Percentiles rank a stretch among this genome's conserved stretches.
phyloP scores from a whole-genome alignment of 2,329 filamentous ascomycete species.

The Tympanopsis confertula region DNA sequence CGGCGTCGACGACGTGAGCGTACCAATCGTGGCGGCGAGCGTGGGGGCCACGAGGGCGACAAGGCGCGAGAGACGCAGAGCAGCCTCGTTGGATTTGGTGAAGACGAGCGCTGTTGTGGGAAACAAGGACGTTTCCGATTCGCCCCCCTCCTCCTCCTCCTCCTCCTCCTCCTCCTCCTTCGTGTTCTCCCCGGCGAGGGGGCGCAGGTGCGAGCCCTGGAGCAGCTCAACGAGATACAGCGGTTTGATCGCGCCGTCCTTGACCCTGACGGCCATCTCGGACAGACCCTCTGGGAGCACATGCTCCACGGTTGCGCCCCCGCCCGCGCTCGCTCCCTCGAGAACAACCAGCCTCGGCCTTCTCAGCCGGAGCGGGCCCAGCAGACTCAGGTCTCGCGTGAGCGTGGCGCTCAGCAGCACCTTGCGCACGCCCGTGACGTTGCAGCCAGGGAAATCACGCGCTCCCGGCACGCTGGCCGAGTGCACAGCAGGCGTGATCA shows the following conservation, averaged over 20 bases:
- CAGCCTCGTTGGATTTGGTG: conserved; percentile 79
- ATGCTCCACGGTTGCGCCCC: conserved; percentile 24
- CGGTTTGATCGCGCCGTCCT: conserved; percentile 63
- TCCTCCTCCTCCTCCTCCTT: conserved; percentile 5
- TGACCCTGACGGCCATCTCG: conserved; percentile 58
- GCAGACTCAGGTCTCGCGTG: conserved; percentile 62
- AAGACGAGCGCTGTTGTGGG: conserved; percentile 30
- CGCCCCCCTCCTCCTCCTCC: conserved; percentile 22
- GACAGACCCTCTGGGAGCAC: conserved; percentile 49
- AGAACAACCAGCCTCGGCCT: background rate
- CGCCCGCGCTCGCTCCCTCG: conserved; percentile 21
- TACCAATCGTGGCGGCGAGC: conserved; percentile 46
- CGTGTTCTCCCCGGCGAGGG: conserved; percentile 7
- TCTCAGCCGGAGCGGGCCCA: background rate
- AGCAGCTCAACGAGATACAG: conserved; percentile 75
- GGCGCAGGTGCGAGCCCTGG: conserved; percentile 35
- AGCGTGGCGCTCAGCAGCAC: conserved; percentile 71
- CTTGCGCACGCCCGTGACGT: conserved; percentile 45
- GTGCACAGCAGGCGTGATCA: conserved; percentile 55
- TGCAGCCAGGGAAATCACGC: conserved; percentile 39
- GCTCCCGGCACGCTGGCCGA: conserved; percentile 31
- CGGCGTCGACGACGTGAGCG: conserved; percentile 68
- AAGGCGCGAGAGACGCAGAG: conserved; percentile 74
- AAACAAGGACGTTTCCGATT: conserved; percentile 19
- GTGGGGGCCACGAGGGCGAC: conserved; percentile 54